phyloP scores from a whole-genome alignment of 768 basidiomycete species.

The Cantharellus cinnabarinus region DNA sequence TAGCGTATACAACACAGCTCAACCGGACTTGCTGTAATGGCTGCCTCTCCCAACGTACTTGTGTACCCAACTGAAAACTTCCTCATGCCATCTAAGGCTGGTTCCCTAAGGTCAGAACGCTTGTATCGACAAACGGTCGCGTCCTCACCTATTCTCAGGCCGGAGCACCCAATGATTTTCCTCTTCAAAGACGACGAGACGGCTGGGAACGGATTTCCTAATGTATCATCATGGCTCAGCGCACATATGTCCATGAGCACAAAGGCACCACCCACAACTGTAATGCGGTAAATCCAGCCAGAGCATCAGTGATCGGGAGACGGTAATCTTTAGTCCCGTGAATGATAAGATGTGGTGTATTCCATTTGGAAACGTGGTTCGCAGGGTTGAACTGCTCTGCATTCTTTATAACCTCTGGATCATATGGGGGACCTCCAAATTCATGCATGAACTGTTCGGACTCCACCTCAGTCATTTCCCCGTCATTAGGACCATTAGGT shows the following conservation, averaged over 20 bases:
- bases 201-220: conserved; percentile 50
- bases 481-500: no score
- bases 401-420: conserved; percentile 30
- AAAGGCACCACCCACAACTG: conserved; percentile 38
- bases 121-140: neutral
- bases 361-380: conserved; percentile 69
- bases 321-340: conserved; percentile 83
- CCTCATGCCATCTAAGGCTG: conserved; percentile 86
- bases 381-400: conserved; percentile 57
- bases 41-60: conserved; percentile 12
- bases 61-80: conserved; percentile 80
- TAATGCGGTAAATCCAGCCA: conserved; percentile 67
- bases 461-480: neutral
- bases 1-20: neutral
- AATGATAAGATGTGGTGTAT: conserved; percentile 64
- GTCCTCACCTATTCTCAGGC: conserved; percentile 44
- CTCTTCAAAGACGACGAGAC: conserved; percentile 67
- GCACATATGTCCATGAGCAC: neutral
- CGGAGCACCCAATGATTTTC: conserved; percentile 88
- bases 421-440: conserved; percentile 72
- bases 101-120: neutral
- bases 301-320: conserved; percentile 65
- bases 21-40: neutral
- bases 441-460: conserved; percentile 56
- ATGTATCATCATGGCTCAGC: neutral